Evolutionary conservation across 768 basidiomycete species (phyloP), one percentile per base, ranked within the genome.

Genomic region (Hydnomerulius pinastri): DNA sequence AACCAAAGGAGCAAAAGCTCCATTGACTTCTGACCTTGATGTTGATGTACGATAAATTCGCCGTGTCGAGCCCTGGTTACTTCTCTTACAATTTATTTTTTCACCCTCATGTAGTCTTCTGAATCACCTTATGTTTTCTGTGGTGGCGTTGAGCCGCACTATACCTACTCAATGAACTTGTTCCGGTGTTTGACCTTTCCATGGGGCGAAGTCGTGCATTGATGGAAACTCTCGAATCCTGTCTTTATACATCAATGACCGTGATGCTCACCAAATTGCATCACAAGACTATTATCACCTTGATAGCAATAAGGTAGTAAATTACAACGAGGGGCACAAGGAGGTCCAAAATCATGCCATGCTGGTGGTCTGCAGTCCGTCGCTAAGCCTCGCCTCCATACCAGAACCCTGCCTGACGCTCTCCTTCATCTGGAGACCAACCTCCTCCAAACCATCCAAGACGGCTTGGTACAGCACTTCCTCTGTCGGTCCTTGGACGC

Each of bases 401-500:
- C 73, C 74, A 21, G 78, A 54, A 11, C 83, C 83, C 25, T 28
- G 56, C 15, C 47, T 51, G 36, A 73, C 61, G 4, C 55, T 54
- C 56, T 78, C 76, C 51, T 60, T 63, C 64, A 77, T 70, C 11
- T 70, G 70, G 6, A 78, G 42, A 5, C 75, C 75, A 5, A 69
- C 73, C 29, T 74, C 71, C 54, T 82, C 78, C 63, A 96, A 64
- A 6, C 80, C 78, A 6, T 69, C 61, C 67, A 96, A 68, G 13
- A 94, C 80, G 0, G 80, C 77, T 18, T 58, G 64, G 69, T 85
- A 92, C 20, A 96, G 71, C 24, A 73, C 77, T 53, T 69, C 65
- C 32, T 81, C 77, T 27, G 75, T 76, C 0, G 94, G 94, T 9
- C 86, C 85, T 25, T 68, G 73, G 3, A 92, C 92, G 15, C 92